These are phyloP conservation scores for Calonectria hongkongensis DNA, from an alignment of 2,329 filamentous ascomycete species.

Conservation along the genomic window DNA sequence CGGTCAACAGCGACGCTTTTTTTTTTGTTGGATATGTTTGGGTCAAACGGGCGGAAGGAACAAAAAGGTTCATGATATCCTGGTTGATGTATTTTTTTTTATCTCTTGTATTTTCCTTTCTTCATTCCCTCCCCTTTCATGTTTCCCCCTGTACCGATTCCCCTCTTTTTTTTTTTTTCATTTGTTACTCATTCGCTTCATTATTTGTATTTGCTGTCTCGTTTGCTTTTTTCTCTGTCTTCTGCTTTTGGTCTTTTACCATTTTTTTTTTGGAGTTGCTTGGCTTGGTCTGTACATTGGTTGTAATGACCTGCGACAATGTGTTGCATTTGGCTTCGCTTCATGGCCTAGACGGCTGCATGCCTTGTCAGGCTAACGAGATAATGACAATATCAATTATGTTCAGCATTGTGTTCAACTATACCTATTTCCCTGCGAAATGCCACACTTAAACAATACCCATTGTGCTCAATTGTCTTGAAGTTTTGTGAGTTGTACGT, in stretches of 20 bases:
- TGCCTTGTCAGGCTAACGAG: neutral
- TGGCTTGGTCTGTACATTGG: conserved; percentile 43
- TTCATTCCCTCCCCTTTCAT: conserved; percentile 9
- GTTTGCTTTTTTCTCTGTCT: neutral
- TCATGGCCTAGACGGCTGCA: conserved; percentile 24
- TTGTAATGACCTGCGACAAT: conserved; percentile 47
- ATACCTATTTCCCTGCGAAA: neutral
- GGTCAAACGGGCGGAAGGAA: conserved; percentile 29
- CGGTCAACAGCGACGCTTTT: conserved; percentile 42
- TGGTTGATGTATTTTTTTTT: conserved; percentile 35
- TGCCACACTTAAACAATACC: neutral
- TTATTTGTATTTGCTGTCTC: conserved; percentile 22
- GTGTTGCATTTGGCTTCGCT: conserved; percentile 21
- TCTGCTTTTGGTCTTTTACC: neutral
- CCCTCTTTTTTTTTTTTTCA: conserved; percentile 33
- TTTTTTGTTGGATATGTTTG: conserved; percentile 35
- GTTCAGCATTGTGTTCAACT: neutral
- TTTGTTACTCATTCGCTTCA: conserved; percentile 31
- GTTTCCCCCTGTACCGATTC: conserved; percentile 31
- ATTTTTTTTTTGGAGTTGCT: conserved; percentile 19
- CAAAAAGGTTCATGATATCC: conserved; percentile 48
- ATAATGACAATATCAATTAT: conserved; percentile 4
- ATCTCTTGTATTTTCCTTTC: conserved; percentile 35
- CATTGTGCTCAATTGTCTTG: neutral
- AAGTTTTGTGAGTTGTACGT: no score